Base-by-base conservation (phyloP, 2,329 filamentous ascomycete genomes). In the Lasiodiplodia citricola region DNA sequence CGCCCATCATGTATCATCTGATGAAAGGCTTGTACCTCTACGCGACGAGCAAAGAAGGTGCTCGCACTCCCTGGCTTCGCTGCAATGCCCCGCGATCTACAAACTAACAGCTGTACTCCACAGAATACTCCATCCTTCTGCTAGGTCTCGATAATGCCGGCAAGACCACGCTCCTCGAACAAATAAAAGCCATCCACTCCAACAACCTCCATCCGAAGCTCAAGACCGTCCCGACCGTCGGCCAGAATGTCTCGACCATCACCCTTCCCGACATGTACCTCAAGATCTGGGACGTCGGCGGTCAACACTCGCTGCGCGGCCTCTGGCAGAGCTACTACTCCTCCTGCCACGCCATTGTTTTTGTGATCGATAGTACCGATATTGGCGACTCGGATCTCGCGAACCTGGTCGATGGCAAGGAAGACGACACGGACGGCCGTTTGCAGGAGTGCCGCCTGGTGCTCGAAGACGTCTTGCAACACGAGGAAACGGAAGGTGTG, bases 221-320 rank as follows among this genome's bases (percentile, higher is more conserved):
- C 73, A 94, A 96, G 79, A 97, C 95, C 55, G 95, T 98, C 8
- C 96, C 96, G 35, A 99, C 96, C 23, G 95, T 98, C 74, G 96
- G 96, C 72, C 96, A 98, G 80, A 98, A 98, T 82, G 94, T 98
- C 72, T 92, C 93, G 71, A 96, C 94, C 57, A 92, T 99, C 78
- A 89, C 92, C 25, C 87, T 98, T 28, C 91, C 93, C 18, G 93
- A 97, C 80, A 95, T 97, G 89, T 97, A 98, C 84, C 86, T 99
- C 77, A 97, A 97, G 85, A 92, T 99, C 75, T 98, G 96, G 96
- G 96, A 99, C 78, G 93, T 99, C 0, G 96, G 96, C 72, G 96
- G 96, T 7, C 96, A 99, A 81, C 90, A 96, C 77, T 91, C 88
- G 35, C 87, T 99, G 77, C 91, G 96, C 71, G 91, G 91, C 71